phyloP scores from a whole-genome alignment of 164 flowering plant genomes.

The Magnolia kwangsiensis region DNA sequence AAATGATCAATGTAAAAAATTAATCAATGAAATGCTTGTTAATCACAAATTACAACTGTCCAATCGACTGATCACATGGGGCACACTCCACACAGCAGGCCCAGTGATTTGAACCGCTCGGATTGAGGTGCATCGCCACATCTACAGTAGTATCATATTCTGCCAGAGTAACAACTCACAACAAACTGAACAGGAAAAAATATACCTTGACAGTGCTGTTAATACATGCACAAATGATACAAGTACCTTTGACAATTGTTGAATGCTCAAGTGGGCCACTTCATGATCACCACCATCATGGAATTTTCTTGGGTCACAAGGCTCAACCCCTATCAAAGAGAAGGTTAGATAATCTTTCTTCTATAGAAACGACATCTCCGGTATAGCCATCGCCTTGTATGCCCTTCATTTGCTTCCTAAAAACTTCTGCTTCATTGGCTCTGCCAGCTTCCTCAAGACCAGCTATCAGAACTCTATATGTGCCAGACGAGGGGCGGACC shows the following conservation, averaged over 20 bases:
- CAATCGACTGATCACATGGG: no score
- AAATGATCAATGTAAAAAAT: no score
- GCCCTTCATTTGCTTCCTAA: conserved; percentile 47
- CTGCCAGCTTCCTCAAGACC: conserved; percentile 59
- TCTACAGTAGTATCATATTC: not conserved
- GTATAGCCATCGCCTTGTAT: conserved; percentile 18
- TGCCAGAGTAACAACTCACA: not conserved
- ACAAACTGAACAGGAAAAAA: not conserved
- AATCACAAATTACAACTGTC: no score
- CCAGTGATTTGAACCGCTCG: no score
- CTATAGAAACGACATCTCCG: conserved; percentile 21
- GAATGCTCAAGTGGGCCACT: not conserved
- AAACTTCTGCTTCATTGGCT: conserved; percentile 35
- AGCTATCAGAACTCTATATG: conserved; percentile 50
- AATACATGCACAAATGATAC: not conserved
- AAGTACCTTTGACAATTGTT: not conserved
- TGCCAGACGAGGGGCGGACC: conserved; percentile 47
- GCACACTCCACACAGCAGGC: no score
- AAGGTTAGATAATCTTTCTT: conserved; percentile 46
- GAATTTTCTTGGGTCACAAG: not conserved
- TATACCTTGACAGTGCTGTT: not conserved
- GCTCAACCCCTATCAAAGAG: conserved; percentile 17
- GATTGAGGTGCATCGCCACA: no score
- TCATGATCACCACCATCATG: not conserved
- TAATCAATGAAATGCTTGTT: no score